Evolutionary conservation across 495 filamentous ascomycete species (phyloP), one percentile per base, ranked within the genome.

Genomic region (Cercophora samala): DNA sequence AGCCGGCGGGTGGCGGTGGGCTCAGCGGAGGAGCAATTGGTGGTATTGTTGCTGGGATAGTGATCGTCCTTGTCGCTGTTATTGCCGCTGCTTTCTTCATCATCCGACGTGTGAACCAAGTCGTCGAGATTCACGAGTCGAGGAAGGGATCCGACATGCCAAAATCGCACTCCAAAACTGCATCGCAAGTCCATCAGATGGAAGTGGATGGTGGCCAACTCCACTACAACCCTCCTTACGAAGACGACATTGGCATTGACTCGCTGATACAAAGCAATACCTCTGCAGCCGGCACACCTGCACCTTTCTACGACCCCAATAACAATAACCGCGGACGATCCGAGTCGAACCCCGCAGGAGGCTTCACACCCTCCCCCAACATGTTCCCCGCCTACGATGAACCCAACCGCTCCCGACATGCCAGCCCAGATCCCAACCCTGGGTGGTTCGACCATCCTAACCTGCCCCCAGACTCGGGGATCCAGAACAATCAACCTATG

Each of bases 41-140:
- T 1, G 81, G 81, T 6, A 83, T 84, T 62, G 72, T 82, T n/a
- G 76, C 73, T 51, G 81, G 79, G 13, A 79, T 73, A 5, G 70
- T 81, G n/a, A 73, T 70, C 8, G 51, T 83, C 0, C 64, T 83
- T 0, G n/a, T 79, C 9, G 66, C 76, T 46, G 74, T 83, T 17
- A 17, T 83, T 21, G 64, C 64, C 15, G 76, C 77, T 18, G 73
- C 80, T 0, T 74, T 64, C 64, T 58, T 84, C 23, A 73, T 83
- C 60, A 69, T 82, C 60, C 71, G 76, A 8, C 76, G 76, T 1
- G 75, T 84, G 5, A 79, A 78, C 46, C 73, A 64, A 0, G 74
- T 77, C 25, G 66, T 66, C 23, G 70, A 73, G 29, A 69, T 67
- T 1, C 66, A 75, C 11, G 74, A 76, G 58, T 78, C 79, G 54